Conservation (phyloP, 2,329 filamentous ascomycete genomes). For the Alternaria postmessia region DNA sequence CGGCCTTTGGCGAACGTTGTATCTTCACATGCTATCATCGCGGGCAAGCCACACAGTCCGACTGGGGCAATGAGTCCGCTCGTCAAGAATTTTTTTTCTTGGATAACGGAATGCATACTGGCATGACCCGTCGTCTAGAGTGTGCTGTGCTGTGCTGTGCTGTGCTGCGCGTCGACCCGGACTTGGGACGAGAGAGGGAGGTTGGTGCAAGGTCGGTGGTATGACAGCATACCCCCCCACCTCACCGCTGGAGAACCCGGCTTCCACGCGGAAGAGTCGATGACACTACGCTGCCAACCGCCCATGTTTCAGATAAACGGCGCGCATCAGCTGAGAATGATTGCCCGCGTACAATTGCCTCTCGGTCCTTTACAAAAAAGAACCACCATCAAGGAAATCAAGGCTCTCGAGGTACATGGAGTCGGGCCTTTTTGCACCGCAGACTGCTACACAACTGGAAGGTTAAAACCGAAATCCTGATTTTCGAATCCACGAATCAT, state of each 20-base stretch:
- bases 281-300: neutral
- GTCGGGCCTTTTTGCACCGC: neutral
- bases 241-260: neutral
- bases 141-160: neutral
- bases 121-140: neutral
- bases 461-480: too few species aligned
- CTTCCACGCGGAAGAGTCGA: neutral
- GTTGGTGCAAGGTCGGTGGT: constrained; percentile 3
- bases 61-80: neutral
- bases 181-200: neutral
- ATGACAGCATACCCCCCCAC: constrained; percentile 3
- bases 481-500: too few species aligned
- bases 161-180: neutral
- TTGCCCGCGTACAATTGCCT: neutral
- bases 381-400: neutral
- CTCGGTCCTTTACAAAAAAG: neutral
- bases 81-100: neutral
- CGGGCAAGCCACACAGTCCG: neutral
- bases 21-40: neutral
- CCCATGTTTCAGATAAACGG: constrained; percentile 1
- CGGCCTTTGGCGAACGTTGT: neutral
- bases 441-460: too few species aligned
- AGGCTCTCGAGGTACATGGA: neutral
- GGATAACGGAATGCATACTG: neutral
- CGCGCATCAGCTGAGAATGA: neutral